phyloP scores from a whole-genome alignment of 2,329 filamentous ascomycete species.

The Alternaria postmessia region DNA sequence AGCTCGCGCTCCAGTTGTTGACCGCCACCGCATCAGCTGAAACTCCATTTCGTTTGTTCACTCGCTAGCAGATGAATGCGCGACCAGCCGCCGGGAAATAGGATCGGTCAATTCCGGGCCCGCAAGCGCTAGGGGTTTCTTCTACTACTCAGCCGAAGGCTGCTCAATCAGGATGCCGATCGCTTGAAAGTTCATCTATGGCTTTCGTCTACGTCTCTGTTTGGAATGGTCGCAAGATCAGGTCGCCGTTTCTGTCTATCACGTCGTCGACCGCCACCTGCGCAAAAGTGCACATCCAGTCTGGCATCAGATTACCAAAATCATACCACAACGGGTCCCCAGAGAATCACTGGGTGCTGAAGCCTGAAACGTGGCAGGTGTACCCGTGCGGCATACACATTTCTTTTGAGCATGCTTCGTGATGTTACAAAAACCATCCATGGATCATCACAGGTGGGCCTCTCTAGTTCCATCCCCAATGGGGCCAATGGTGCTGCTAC shows the following conservation, averaged over 20 bases:
- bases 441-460: constrained; percentile 4
- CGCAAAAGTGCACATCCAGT: not conserved
- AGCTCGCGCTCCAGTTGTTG: constrained; percentile 1
- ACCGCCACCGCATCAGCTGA: constrained; percentile 6
- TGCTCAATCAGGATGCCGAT: constrained; percentile 14
- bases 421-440: constrained; percentile 6
- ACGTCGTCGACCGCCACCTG: not conserved
- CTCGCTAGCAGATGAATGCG: not conserved
- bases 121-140: constrained; percentile 2
- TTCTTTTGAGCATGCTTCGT: constrained; percentile 9
- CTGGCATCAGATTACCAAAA: not conserved
- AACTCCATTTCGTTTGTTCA: not conserved
- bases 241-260: constrained; percentile 1
- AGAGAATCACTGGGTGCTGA: not conserved
- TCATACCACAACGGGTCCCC: not conserved
- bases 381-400: not conserved
- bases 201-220: constrained; percentile 8
- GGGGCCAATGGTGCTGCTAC: not conserved
- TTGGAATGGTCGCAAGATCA: not conserved
- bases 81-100: not conserved
- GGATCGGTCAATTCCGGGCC: not conserved
- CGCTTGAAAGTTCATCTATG: constrained; percentile 2
- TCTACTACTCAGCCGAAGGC: constrained; percentile 1
- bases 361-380: not conserved
- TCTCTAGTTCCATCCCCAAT: not conserved